Conservation (phyloP, 805 yeast species). For the Barnettozyma sucrosica region DNA sequence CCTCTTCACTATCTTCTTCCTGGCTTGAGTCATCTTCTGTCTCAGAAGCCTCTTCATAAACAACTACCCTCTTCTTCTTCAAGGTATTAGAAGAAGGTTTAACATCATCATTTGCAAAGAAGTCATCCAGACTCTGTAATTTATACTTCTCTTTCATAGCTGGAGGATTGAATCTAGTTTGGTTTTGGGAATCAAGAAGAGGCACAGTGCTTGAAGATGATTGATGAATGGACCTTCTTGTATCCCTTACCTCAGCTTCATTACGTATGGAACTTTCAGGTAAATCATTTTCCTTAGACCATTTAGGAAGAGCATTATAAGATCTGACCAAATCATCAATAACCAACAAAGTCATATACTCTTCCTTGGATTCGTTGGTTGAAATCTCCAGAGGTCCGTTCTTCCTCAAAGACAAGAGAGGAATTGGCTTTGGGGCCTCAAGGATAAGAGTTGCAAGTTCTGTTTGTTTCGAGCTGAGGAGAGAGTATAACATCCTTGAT, state of each 20-base stretch:
- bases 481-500: constrained; percentile 64
- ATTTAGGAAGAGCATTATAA: constrained; percentile 32
- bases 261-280: constrained; percentile 33
- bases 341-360: constrained; percentile 16
- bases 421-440: constrained; percentile 72
- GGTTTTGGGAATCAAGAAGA: background rate
- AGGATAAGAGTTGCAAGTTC: constrained; percentile 64
- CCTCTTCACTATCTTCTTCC: constrained; percentile 21
- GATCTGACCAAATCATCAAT: constrained; percentile 22
- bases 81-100: constrained; percentile 7
- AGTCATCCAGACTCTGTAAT: constrained; percentile 81
- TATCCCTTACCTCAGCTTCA: constrained; percentile 36
- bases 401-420: constrained; percentile 29
- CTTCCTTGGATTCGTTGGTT: constrained; percentile 12
- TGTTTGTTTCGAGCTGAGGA: constrained; percentile 46
- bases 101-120: constrained; percentile 49
- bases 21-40: constrained; percentile 13
- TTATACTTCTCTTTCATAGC: constrained; percentile 38
- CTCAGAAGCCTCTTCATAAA: constrained; percentile 17
- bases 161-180: background rate
- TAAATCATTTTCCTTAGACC: constrained; percentile 36
- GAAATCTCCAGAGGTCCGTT: constrained; percentile 16
- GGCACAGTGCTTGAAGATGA: background rate
- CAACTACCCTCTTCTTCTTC: constrained; percentile 12
- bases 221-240: constrained; percentile 22